phyloP scores from a whole-genome alignment of 306 rosid genomes.

The Trifolium pratense region DNA sequence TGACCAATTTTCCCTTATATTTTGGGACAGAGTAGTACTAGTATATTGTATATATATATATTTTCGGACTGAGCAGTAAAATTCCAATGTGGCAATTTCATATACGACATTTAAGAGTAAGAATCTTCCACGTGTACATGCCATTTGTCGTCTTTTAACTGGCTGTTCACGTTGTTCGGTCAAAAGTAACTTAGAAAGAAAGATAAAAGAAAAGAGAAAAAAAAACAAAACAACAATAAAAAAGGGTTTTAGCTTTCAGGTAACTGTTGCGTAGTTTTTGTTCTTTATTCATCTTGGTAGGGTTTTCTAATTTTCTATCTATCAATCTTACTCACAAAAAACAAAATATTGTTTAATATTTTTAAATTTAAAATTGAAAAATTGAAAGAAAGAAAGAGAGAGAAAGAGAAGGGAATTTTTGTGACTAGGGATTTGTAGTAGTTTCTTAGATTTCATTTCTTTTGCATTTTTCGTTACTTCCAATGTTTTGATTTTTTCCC shows the following conservation, averaged over 20 bases:
- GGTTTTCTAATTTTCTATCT: constrained; percentile 7
- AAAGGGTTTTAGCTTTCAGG: constrained; percentile 57
- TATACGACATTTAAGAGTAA: no score
- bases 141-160: no score
- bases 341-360: not conserved
- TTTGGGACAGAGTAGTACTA: no score
- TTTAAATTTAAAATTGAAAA: not conserved
- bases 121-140: no score
- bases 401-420: not conserved
- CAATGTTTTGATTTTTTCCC: constrained; percentile 1
- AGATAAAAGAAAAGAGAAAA: not conserved
- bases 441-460: constrained; percentile 29
- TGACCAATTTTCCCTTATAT: no score
- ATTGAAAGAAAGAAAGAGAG: not conserved
- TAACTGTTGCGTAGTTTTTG: constrained; percentile 65
- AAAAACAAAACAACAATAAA: not conserved
- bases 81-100: no score
- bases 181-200: constrained; percentile 10
- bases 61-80: no score
- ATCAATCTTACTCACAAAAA: constrained; percentile 2
- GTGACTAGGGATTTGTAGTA: constrained; percentile 38
- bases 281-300: constrained; percentile 37
- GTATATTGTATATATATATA: no score
- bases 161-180: not conserved
- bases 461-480: constrained; percentile 31